These are phyloP conservation scores for Rhodomyrtus psidioides DNA, from an alignment of 441 rosid genomes.

Conservation along the genomic window DNA sequence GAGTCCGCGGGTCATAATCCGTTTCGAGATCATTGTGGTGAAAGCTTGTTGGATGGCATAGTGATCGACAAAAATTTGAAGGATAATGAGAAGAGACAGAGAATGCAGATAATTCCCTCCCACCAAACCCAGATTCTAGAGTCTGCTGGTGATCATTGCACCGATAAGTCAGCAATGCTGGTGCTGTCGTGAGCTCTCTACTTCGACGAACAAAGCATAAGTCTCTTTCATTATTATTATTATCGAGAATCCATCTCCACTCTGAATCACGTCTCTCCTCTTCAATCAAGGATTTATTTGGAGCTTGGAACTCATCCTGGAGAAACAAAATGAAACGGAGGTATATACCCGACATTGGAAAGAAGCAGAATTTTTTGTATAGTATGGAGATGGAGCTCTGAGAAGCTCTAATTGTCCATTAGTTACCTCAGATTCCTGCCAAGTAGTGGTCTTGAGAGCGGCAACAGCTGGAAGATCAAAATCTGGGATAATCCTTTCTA, in stretches of 20 bases:
- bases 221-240: neutral
- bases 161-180: neutral
- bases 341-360: neutral
- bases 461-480: neutral
- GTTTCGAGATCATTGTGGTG: neutral
- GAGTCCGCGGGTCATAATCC: neutral
- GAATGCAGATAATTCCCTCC: neutral
- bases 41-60: neutral
- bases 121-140: neutral
- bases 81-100: neutral
- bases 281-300: neutral
- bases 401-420: neutral
- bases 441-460: neutral
- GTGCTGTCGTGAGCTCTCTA: neutral
- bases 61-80: neutral
- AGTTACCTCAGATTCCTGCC: neutral
- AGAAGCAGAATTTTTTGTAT: neutral
- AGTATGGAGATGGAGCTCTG: neutral
- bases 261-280: neutral
- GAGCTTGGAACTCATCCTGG: neutral
- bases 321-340: neutral
- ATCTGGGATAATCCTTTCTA: neutral
- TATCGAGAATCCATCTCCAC: neutral
- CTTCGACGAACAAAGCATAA: neutral
- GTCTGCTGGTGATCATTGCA: neutral